Base-by-base conservation (phyloP, 2,329 filamentous ascomycete genomes). In the Madurella mycetomatis region DNA sequence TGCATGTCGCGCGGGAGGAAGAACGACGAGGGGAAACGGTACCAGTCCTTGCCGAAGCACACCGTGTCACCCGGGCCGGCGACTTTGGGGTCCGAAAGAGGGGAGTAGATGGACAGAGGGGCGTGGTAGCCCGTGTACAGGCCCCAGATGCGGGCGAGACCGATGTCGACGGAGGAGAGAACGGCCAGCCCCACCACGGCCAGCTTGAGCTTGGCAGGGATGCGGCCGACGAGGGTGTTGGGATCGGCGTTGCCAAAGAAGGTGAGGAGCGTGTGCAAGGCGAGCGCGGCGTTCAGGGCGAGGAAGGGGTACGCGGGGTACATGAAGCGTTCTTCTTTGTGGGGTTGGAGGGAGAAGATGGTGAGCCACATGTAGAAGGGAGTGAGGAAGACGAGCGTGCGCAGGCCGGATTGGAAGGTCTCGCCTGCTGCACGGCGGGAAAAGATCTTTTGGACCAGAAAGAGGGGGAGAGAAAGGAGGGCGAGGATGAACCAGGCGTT, bases 291-390 rank as follows among this genome's bases (percentile, higher is more conserved):
- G 65, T 96, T 96, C 37, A 99, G 77, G 0, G 88, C 87, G 39
- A 99, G 77, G 59, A 92, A 90, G 1, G 94, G 94, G 65, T 99
- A 99, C 2, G 84, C 88, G 0, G 94, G 94, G 66, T 96, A 99
- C 92, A 99, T 97, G 75, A 99, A 99, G 7, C 94, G 81, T 72
- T 99, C 94, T 69, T 99, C 94, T 67, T 99, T 99, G 73, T 99
- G 94, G 15, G 94, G 90, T 68, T 99, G 94, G 9, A 87, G 69
- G 0, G 89, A 92, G 73, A 99, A 97, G 58, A 97, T 94, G 3
- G 73, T 82, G 30, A 99, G 80, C 94, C 94, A 99, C 67, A 96
- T 79, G 69, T 97, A 99, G 71, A 97, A 95, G 0, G 94, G 94
- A 0, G 83, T 74, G 51, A 92, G 76, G 61, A 96, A 90, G 17